Evolutionary conservation across 2,329 filamentous ascomycete species (phyloP).

Genomic region (Zalaria obscura): DNA sequence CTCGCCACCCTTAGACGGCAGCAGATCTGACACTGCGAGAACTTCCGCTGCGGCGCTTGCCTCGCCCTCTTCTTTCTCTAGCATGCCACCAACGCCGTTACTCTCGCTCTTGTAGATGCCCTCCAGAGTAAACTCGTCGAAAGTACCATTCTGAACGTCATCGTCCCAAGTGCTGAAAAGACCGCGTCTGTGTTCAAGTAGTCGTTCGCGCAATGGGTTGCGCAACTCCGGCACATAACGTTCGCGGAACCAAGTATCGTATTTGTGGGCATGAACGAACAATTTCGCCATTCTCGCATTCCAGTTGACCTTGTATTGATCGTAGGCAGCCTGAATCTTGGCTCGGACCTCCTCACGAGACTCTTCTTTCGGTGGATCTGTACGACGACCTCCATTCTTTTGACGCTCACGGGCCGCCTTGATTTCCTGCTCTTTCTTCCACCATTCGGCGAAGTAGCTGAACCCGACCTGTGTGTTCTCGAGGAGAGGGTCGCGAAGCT

Average conservation of each 20-base stretch:
- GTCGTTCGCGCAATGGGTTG: slow-evolving; percentile 56
- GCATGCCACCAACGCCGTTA: slow-evolving; percentile 68
- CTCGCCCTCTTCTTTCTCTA: slow-evolving; percentile 94
- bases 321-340: slow-evolving; percentile 58
- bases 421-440: slow-evolving; percentile 67
- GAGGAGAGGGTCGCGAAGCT: slow-evolving; percentile 56
- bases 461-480: slow-evolving; percentile 72
- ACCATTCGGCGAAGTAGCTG: slow-evolving; percentile 78
- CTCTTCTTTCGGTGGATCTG: slow-evolving; percentile 52
- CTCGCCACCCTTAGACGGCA: slow-evolving; percentile 72
- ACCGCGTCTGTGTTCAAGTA: slow-evolving; percentile 66
- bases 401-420: slow-evolving; percentile 66
- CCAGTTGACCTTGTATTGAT: slow-evolving; percentile 40
- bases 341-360: slow-evolving; percentile 68
- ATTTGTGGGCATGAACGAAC: slow-evolving; percentile 86
- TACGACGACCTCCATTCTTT: slow-evolving; percentile 53
- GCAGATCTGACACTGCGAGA: slow-evolving; percentile 77
- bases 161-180: slow-evolving; percentile 79
- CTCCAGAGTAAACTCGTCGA: slow-evolving; percentile 90
- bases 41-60: slow-evolving; percentile 84
- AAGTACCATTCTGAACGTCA: slow-evolving; percentile 70
- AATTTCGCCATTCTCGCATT: slow-evolving; percentile 57
- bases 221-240: slow-evolving; percentile 77
- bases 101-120: slow-evolving; percentile 88
- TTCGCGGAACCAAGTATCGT: slow-evolving; percentile 96